Base-by-base conservation (phyloP, 2,329 filamentous ascomycete species). In the Epichloe uncinata region DNA sequence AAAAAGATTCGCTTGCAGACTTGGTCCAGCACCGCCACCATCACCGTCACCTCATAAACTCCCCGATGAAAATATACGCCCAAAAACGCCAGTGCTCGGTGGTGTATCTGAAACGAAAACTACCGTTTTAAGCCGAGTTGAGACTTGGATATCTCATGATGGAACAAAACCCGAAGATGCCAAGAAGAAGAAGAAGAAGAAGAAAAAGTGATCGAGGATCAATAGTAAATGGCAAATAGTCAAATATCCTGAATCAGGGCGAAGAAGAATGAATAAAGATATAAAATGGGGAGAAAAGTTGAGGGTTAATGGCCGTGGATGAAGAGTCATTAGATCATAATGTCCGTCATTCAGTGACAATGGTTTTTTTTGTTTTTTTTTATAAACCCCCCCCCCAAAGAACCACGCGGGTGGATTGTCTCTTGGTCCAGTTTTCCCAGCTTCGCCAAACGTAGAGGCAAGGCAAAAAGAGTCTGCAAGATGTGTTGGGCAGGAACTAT, bases 71-170 rank as follows among this genome's bases (percentile, higher is more conserved):
- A 30, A 30, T 9, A 9, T 30, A 36, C 22, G 30, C 42, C 42
- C 13, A 18, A 47, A 56, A 64, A 63, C 62, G 58, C 62, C 61
- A 50, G 56, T 63, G 62, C 63, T 65, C 54, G 54, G 55, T 63
- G 40, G 43, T 52, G 42, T 47, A 48, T 50, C 50, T 38, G 40
- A 15, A 48, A 42, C 33, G 15, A 41, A 46, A 47, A 40, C 34
- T 16, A 50, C 45, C 49, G 22, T 47, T 47, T 18, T 16, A 33
- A 38, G 18, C n/a, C 47, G 20, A 45, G 48, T 34, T 36, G 22
- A 45, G 20, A 49, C 12, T 18, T 45, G 43, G 16, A 15, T 12
- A 36, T 45, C 18, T 45, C 33, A 37, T 26, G 33, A 41, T 20
- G 42, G 6, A 30, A 33, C 20, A 44, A 45, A 15, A 16, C 9